Base-by-base conservation (phyloP, 2,329 filamentous ascomycete species). In the Ambrosiella xylebori region DNA sequence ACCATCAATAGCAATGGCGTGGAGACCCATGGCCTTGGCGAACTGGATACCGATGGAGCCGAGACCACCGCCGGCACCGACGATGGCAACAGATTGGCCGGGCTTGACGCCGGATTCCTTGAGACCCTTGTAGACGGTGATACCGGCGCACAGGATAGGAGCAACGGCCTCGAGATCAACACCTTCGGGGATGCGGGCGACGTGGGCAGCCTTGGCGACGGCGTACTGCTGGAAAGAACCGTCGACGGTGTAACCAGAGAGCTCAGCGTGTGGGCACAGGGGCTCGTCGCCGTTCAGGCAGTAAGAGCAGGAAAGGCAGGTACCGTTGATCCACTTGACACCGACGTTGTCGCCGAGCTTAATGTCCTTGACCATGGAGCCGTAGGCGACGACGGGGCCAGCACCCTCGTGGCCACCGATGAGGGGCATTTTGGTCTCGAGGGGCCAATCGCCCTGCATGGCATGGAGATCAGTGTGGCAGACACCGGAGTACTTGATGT, bases 211-310 rank as follows among this genome's bases (percentile, higher is more conserved):
- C 71, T 95, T 94, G 64, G 83, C 89, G 64, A 95, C 80, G 69
- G 80, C 81, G 74, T 95, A 96, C 75, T 95, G 83, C 75, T 96
- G 90, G 79, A 96, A 96, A 47, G 84, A 83, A 38, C 90, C 90
- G 68, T 95, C 87, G 68, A 95, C 88, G 3, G 88, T 94, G 78
- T 94, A 95, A 59, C 91, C 91, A 0, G 88, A 94, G 45, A 95
- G 79, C 40, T 78, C 73, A 35, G 86, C 81, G 61, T 86, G 74
- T 13, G 78, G 70, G 74, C 91, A 97, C 5, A 95, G 82, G 2
- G 88, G 84, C 73, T 96, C 90, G 64, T 95, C 86, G 53, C 80
- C 71, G 64, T 82, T 77, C 67, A 85, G 82, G 75, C 90, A 96
- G 78, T 87, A 95, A 64, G 81, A 77, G 74, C 90, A 97, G 63